These are phyloP conservation scores for Boletus barrowsii DNA, from an alignment of 768 basidiomycete genomes.

Conservation along the genomic window DNA sequence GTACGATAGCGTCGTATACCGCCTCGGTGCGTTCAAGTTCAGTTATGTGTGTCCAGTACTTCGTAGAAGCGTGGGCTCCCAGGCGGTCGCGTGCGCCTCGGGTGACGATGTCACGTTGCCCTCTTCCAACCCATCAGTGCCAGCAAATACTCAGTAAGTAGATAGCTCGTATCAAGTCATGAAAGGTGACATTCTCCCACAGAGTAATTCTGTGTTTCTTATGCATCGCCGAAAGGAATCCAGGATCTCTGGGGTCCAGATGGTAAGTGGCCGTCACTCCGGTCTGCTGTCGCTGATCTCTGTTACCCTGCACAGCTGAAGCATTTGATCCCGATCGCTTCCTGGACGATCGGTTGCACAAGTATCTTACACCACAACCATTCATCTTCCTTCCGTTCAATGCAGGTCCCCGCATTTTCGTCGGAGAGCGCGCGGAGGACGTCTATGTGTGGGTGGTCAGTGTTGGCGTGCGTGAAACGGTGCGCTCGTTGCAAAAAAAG, in stretches of 20 bases:
- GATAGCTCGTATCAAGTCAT: background rate
- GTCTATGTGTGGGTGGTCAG: slow-evolving; percentile 45
- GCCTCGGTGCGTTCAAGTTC: slow-evolving; percentile 72
- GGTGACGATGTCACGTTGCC: slow-evolving; percentile 56
- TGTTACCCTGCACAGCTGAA: slow-evolving; percentile 39
- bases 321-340: slow-evolving; percentile 73
- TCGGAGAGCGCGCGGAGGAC: slow-evolving; percentile 75
- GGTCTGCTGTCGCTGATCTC: background rate
- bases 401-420: slow-evolving; percentile 48
- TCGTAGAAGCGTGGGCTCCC: slow-evolving; percentile 82
- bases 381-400: slow-evolving; percentile 74
- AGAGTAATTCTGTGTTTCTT: slow-evolving; percentile 52
- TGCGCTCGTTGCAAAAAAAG: background rate
- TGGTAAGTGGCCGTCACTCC: slow-evolving; percentile 34
- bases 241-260: slow-evolving; percentile 76
- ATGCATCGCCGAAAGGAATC: slow-evolving; percentile 65
- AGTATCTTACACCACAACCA: slow-evolving; percentile 59
- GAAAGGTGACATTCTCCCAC: background rate
- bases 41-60: slow-evolving; percentile 73
- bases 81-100: slow-evolving; percentile 70
- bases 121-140: slow-evolving; percentile 23
- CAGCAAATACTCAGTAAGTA: slow-evolving; percentile 40
- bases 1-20: slow-evolving; percentile 74
- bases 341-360: slow-evolving; percentile 59
- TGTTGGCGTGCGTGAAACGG: too few relatives aligned